These are phyloP conservation scores for Cnidoscolus chayamansa DNA, from an alignment of 441 rosid genomes.

Conservation along the genomic window DNA sequence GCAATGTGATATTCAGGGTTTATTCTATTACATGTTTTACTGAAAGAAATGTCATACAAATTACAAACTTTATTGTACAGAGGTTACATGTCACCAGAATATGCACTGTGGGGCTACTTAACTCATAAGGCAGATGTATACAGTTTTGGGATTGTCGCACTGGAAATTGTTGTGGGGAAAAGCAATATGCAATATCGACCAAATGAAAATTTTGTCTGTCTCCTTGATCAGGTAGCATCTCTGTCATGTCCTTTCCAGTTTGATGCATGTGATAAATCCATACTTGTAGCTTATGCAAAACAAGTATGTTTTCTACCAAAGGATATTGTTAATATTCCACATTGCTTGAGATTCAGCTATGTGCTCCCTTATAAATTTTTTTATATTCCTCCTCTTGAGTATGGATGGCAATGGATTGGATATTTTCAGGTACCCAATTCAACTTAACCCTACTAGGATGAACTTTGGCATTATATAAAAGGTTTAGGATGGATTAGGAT, in stretches of 20 bases:
- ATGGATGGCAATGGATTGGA: no score
- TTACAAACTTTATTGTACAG: slow-evolving; percentile 17
- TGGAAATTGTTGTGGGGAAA: slow-evolving; percentile 65
- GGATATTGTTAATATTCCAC: neutral
- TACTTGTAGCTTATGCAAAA: neutral
- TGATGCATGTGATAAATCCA: neutral
- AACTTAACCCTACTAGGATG: no score
- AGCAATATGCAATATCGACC: slow-evolving; percentile 53
- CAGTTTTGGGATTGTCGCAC: slow-evolving; percentile 56
- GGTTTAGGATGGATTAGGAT: no score
- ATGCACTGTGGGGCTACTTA: slow-evolving; percentile 58
- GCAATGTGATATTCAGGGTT: neutral
- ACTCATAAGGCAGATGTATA: slow-evolving; percentile 57
- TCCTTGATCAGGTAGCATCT: slow-evolving; percentile 50
- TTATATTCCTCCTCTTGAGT: no score
- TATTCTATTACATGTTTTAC: neutral
- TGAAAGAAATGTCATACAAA: no score
- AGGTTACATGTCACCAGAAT: slow-evolving; percentile 64
- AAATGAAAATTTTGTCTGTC: slow-evolving; percentile 46
- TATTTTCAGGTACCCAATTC: no score
- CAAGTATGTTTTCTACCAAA: neutral
- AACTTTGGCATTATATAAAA: no score
- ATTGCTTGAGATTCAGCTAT: no score
- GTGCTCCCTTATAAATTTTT: no score
- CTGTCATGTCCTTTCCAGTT: neutral